Base-by-base conservation (phyloP, 805 yeast species). In the Lipomyces kockii region DNA sequence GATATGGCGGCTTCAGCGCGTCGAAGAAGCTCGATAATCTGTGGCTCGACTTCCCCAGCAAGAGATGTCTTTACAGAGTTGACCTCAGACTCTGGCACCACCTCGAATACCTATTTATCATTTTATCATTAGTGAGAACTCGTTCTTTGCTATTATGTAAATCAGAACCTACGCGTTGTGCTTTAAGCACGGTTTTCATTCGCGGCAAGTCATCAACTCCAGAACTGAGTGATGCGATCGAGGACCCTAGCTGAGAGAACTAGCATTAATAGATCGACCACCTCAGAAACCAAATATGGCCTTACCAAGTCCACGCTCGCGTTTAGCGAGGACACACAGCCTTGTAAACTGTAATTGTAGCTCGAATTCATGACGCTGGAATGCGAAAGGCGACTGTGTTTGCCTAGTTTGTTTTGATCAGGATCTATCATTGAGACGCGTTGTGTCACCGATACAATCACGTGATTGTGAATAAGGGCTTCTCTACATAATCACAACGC, bases 21-120 rank as follows among this genome's bases (percentile, higher is more conserved):
- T 29, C 65, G 66, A 56, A 76, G 64, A 20, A 75, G 67, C 25
- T 67, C 68, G 32, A 63, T 54, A 22, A 75, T 69, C 64, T 72
- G 76, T 3, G 78, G 78, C 58, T 73, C 76, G n/a, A 75, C 71
- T 58, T 74, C 75, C 8, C 63, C 65, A 8, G 74, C 73, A 1
- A 76, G 61, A 11, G 75, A 71, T 9, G 65, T 25, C 56, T 70
- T 71, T 22, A 75, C 67, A 9, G 67, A 61, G 27, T 52, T 61
- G 17, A 76, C 72, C n/a, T 73, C 77, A 1, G 71, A 62, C 58
- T 72, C 76, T 2, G 78, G 69, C 9, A 74, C 77, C 7, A 76
- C 71, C 11, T 74, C 77, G 62, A 75, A 75, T 14, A 76, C 76
- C 68, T 72, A 11, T 12, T 17, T 34, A 4, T 17, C 46, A 46